Conservation (phyloP, 2,329 filamentous ascomycete species). For the Diaporthe velutina region DNA sequence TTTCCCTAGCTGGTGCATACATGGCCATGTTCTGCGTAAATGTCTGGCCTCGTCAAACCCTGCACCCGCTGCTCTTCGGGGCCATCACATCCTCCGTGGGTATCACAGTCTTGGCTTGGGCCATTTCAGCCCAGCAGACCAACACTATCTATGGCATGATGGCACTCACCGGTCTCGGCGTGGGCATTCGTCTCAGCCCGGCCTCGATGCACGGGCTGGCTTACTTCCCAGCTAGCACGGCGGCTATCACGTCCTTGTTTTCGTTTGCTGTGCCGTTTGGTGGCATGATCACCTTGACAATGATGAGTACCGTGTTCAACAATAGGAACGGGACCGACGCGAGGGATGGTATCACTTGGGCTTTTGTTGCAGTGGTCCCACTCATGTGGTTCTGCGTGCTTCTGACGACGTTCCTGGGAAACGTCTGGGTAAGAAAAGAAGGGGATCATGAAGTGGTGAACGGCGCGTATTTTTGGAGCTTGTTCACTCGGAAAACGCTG, state of each 20-base stretch:
- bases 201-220: conserved; percentile 73
- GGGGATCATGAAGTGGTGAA: conserved; percentile 45
- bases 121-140: conserved; percentile 62
- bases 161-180: conserved; percentile 72
- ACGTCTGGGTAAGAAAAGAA: conserved; percentile 48
- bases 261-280: conserved; percentile 72
- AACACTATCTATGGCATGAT: conserved; percentile 75
- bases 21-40: conserved; percentile 72
- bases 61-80: conserved; percentile 68
- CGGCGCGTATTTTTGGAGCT: conserved; percentile 42
- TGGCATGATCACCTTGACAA: conserved; percentile 73
- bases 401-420: conserved; percentile 48
- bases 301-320: conserved; percentile 79
- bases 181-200: conserved; percentile 74
- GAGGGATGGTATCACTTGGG: conserved; percentile 72
- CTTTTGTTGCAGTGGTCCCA: conserved; percentile 72
- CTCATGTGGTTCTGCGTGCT: conserved; percentile 61
- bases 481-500: conserved; percentile 38
- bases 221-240: conserved; percentile 69
- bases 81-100: conserved; percentile 69
- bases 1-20: conserved; percentile 63
- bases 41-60: conserved; percentile 71
- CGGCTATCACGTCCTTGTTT: conserved; percentile 71
- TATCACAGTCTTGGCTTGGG: conserved; percentile 69
- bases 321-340: conserved; percentile 57